Evolutionary conservation across 139 green algal species (phyloP).

Genomic region (Tetraselmis chui): DNA sequence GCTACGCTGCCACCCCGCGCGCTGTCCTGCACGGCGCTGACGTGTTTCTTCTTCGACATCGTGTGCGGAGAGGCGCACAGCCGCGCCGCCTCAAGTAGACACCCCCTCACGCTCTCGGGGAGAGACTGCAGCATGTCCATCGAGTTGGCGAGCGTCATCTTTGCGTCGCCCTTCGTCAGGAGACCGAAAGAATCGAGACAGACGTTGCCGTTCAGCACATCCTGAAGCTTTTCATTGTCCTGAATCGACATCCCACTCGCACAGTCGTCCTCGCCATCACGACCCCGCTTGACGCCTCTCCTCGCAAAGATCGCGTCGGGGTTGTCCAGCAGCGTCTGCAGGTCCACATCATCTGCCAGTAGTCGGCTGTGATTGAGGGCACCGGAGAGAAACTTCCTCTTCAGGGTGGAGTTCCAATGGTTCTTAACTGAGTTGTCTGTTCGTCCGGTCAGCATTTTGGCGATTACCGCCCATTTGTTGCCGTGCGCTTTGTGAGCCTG

Average conservation of each 20-base stretch:
- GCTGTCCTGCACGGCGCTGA: no score
- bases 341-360: constrained; percentile 6
- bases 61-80: constrained; percentile 1
- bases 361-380: constrained; percentile 26
- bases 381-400: constrained; percentile 26
- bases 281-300: background rate
- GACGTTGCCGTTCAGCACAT: background rate
- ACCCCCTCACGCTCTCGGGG: background rate
- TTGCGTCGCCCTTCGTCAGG: background rate
- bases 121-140: constrained; percentile 11
- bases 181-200: background rate
- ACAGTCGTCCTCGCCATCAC: background rate
- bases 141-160: background rate
- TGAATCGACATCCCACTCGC: background rate
- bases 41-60: background rate
- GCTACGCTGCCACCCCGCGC: no score
- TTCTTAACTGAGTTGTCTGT: constrained; percentile 66
- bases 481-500: constrained; percentile 39
- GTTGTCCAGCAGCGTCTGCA: constrained; percentile 23
- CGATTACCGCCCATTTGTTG: constrained; percentile 53
- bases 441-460: constrained; percentile 44
- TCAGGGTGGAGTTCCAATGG: constrained; percentile 51
- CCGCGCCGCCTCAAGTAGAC: constrained; percentile 12
- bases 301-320: constrained; percentile 8
- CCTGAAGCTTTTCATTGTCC: background rate